Conservation (phyloP, 495 filamentous ascomycete species). For the Margaritispora aquatica region DNA sequence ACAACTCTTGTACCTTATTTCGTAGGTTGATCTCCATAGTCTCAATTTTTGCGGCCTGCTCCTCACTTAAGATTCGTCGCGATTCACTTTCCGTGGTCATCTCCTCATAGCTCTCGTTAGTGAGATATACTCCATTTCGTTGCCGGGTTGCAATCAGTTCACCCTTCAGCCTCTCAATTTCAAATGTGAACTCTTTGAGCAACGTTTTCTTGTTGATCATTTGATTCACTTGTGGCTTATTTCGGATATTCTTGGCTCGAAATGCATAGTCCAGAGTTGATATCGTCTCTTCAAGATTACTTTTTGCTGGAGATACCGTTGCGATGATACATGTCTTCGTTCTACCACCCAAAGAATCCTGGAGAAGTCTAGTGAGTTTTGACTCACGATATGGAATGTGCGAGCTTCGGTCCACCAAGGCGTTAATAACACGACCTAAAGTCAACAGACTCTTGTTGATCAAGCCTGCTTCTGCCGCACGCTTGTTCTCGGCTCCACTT, state of each 20-base stretch:
- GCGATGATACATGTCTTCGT: constrained; percentile 99
- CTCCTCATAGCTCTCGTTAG: constrained; percentile 76
- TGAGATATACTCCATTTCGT: constrained; percentile 90
- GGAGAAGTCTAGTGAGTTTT: constrained; percentile 87
- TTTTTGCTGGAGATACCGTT: constrained; percentile 88
- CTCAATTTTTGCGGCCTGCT: constrained; percentile 87
- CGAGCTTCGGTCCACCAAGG: constrained; percentile 79
- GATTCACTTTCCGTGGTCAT: constrained; percentile 88
- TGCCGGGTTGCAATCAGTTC: constrained; percentile 91
- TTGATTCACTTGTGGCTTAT: constrained; percentile 93
- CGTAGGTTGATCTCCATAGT: constrained; percentile 83
- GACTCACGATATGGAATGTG: constrained; percentile 98
- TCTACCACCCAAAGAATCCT: constrained; percentile 91
- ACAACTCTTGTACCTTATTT: constrained; percentile 88
- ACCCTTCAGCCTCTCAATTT: constrained; percentile 89
- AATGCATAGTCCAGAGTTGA: constrained; percentile 97
- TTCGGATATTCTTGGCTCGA: constrained; percentile 94
- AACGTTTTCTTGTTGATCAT: constrained; percentile 87
- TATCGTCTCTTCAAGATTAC: constrained; percentile 95
- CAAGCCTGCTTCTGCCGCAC: constrained; percentile 87
- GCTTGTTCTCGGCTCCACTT: constrained; percentile 95
- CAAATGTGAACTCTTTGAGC: constrained; percentile 81
- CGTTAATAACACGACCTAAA: constrained; percentile 94
- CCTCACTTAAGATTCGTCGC: constrained; percentile 83
- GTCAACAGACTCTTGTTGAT: constrained; percentile 98